Evolutionary conservation across 2,329 filamentous ascomycete species (phyloP), one percentile per base, ranked within the genome.

Genomic region (Fusarium lateritium): DNA sequence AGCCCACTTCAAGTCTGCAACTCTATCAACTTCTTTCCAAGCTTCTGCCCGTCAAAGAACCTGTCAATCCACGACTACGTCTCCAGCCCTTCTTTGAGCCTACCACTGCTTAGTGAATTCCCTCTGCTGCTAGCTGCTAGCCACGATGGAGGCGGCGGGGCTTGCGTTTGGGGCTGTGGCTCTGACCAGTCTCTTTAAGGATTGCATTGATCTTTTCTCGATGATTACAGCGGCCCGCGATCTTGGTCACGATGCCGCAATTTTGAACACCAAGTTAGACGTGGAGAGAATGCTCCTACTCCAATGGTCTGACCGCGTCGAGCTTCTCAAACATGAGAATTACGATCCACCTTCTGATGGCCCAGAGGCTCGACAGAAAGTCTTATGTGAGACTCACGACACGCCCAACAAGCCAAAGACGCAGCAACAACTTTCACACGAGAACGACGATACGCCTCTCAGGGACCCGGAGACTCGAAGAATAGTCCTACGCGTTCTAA

Each of bases 181-280:
- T 3, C 51, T 59, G 0, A 9, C 19, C 6, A 45, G 33, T 5
- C 15, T 59, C 0, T 13, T 46, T 9, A 56, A 56, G 5, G 33
- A 59, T 1, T 46, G 51, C 2, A 6, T 28, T 2, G 26, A 56
- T 10, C 40, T 56, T 1, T 56, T 56, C 0, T 56, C 56, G 0
- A 40, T 59, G 56, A 39, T 59, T 6, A 28, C 3, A 4, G 31
- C 22, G 21, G 55, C 55, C 0, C n/a, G 8, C 0, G 8, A 36
- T 3, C 1, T 43, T 3, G 38, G 31, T 1, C 22, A 17, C 7
- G n/a, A 54, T 14, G 22, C n/a, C 1, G n/a, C 5, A 1, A n/a
- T 21, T 1, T 6, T 43, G 0, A 9, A 43, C 1, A 43, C 14
- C 0, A 54, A 54, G 14, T 26, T 57, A 0, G 47, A 57, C 7